Conservation (phyloP, 306 rosid genomes). For the Pyrus betulifolia region DNA sequence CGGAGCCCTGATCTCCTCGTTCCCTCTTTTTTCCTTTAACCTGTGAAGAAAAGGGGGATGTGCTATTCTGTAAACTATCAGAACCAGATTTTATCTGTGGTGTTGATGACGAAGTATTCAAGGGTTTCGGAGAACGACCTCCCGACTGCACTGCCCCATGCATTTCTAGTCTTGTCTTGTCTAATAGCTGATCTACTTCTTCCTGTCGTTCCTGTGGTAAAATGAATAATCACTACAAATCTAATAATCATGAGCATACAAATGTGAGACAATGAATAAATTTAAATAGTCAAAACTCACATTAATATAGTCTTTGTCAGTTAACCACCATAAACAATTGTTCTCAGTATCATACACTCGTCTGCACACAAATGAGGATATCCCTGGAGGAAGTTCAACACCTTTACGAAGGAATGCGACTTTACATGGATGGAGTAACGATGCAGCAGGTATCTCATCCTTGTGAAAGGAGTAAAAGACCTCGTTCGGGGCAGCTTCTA, state of each 20-base stretch:
- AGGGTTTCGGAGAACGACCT: conserved; percentile 81
- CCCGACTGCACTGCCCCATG: conserved; percentile 67
- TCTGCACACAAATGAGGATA: conserved; percentile 76
- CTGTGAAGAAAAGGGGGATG: conserved; percentile 56
- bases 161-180: conserved; percentile 64
- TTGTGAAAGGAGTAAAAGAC: conserved; percentile 79
- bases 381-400: conserved; percentile 64
- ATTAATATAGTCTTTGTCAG: conserved; percentile 64
- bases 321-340: conserved; percentile 88
- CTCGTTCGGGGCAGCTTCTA: conserved; percentile 76
- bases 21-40: conserved; percentile 73
- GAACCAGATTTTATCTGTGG: conserved; percentile 66
- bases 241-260: background rate
- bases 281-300: conserved; percentile 37
- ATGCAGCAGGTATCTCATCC: conserved; percentile 77
- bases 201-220: conserved; percentile 62
- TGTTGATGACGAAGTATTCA: conserved; percentile 67
- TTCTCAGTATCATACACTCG: conserved; percentile 71
- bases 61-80: conserved; percentile 59
- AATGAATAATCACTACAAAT: conserved; percentile 5
- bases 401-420: conserved; percentile 82
- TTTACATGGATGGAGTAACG: conserved; percentile 84
- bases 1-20: conserved; percentile 61
- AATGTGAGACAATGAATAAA: background rate
- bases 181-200: conserved; percentile 67